Base-by-base conservation (phyloP, 1,139 yeast genomes). In the Candida glucosophila region DNA sequence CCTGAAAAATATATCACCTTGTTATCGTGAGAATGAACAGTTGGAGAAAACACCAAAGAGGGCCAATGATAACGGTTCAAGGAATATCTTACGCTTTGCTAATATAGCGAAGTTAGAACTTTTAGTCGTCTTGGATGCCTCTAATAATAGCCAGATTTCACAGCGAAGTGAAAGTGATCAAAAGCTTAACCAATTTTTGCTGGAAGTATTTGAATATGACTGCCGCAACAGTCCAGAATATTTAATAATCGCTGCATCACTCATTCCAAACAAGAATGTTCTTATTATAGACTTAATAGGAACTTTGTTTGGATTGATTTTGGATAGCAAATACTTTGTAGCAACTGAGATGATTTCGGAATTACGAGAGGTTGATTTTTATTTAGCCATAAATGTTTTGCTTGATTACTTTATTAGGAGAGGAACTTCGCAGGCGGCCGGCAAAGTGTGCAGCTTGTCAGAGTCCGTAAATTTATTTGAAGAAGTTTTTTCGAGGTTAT, bases 211-310 rank as follows among this genome's bases (percentile, higher is more conserved):
- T 39, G 73, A 66, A 30, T 65, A 65, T 37, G 76, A 71, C 42
- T 63, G 67, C 35, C 52, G 67, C 24, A 58, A 58, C 4, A 65
- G 54, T 34, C 75, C 77, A 4, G 76, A 71, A 34, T 71, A 67
- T 39, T 55, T 72, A 29, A 53, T 68, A 19, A 55, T 67, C 9
- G 76, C 73, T 4, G 69, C 73, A 16, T 51, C 60, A 29, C 48
- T 62, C 4, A 49, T 54, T 12, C 52, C 57, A 5, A 68, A 68
- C 28, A 55, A 63, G 31, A 44, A 47, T n/a, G 52, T 49, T 16
- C 60, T 56, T 33, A 46, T 59, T 16, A 44, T 49, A n/a, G 63
- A 55, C 26, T 44, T 60, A 17, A 55, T 60, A 23, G 65, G 58
- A 22, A 49, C 55, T 4, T 53, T 70, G 29, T 61, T 71, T 34